Evolutionary conservation across 2,329 filamentous ascomycete species (phyloP).

Genomic region (Fusarium equiseti): DNA sequence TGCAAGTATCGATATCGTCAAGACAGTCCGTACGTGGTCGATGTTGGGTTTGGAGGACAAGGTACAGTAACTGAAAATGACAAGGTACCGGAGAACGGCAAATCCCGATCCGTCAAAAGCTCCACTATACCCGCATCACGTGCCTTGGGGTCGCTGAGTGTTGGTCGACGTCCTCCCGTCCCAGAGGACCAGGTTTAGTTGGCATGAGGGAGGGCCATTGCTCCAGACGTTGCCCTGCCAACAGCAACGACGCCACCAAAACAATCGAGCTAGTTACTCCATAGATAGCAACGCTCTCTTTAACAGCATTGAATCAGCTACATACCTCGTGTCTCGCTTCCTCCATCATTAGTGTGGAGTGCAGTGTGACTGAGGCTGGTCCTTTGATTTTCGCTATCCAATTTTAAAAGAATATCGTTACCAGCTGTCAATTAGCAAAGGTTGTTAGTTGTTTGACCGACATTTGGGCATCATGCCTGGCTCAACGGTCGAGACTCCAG

Average conservation of each 20-base stretch:
- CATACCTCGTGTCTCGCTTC: slow-evolving; percentile 32
- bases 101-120: slow-evolving; percentile 46
- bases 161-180: background rate
- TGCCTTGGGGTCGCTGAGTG: slow-evolving; percentile 23
- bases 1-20: slow-evolving; percentile 48
- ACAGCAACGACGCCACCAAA: slow-evolving; percentile 36
- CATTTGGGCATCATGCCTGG: slow-evolving; percentile 66
- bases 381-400: slow-evolving; percentile 30
- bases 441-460: slow-evolving; percentile 19
- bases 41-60: slow-evolving; percentile 50
- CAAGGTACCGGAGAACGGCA: slow-evolving; percentile 47
- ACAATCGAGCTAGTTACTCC: slow-evolving; percentile 33
- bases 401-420: slow-evolving; percentile 11
- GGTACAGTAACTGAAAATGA: slow-evolving; percentile 52
- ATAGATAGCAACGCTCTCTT: slow-evolving; percentile 21
- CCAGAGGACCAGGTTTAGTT: background rate
- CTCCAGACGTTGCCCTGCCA: slow-evolving; percentile 35
- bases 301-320: slow-evolving; percentile 31
- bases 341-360: slow-evolving; percentile 35
- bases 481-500: slow-evolving; percentile 70
- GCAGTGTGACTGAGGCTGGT: slow-evolving; percentile 40
- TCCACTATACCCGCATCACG: slow-evolving; percentile 46
- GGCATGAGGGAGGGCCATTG: slow-evolving; percentile 5
- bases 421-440: background rate
- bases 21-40: slow-evolving; percentile 43